Evolutionary conservation across 1,139 yeast genomes (phyloP).

Genomic region (Kodamaea suecica): DNA sequence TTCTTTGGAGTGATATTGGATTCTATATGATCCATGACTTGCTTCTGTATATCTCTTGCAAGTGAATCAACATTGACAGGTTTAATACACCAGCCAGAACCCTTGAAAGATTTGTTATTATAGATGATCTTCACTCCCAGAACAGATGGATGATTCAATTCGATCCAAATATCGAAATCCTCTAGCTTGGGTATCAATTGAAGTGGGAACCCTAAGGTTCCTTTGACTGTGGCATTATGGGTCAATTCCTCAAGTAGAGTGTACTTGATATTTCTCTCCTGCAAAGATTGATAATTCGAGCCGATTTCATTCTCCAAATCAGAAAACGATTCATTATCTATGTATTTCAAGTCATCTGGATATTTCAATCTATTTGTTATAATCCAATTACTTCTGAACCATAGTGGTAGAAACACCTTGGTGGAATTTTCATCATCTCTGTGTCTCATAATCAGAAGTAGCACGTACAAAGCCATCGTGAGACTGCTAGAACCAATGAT

Average conservation of each 20-base stretch:
- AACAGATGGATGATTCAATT: conserved; percentile 27
- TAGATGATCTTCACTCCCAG: conserved; percentile 27
- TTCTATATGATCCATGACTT: conserved; percentile 5
- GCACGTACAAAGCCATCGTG: conserved; percentile 25
- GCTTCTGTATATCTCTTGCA: conserved; percentile 1
- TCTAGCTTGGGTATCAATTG: conserved; percentile 7
- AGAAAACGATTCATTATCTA: conserved; percentile 23
- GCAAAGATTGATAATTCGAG: conserved; percentile 17
- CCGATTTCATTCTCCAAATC: conserved; percentile 13
- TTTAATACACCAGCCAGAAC: conserved; percentile 26
- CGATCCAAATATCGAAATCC: conserved; percentile 27
- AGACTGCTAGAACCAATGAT: conserved; percentile 23
- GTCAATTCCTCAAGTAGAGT: conserved; percentile 30
- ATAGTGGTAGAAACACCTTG: conserved; percentile 29
- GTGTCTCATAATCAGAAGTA: conserved; percentile 20
- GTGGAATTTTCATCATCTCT: conserved; percentile 11
- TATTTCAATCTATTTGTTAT: conserved; percentile 15
- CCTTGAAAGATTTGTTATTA: conserved; percentile 3
- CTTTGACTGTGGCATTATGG: conserved; percentile 19
- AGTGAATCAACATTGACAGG: conserved; percentile 23
- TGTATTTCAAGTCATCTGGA: conserved; percentile 22
- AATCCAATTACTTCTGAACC: conserved; percentile 31
- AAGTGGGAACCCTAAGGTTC: conserved; percentile 32
- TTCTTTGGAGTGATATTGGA: conserved; percentile 7
- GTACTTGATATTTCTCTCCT: conserved; percentile 24